These are phyloP conservation scores for Pulveroboletus sp. DNA, from an alignment of 768 basidiomycete genomes.

Conservation along the genomic window DNA sequence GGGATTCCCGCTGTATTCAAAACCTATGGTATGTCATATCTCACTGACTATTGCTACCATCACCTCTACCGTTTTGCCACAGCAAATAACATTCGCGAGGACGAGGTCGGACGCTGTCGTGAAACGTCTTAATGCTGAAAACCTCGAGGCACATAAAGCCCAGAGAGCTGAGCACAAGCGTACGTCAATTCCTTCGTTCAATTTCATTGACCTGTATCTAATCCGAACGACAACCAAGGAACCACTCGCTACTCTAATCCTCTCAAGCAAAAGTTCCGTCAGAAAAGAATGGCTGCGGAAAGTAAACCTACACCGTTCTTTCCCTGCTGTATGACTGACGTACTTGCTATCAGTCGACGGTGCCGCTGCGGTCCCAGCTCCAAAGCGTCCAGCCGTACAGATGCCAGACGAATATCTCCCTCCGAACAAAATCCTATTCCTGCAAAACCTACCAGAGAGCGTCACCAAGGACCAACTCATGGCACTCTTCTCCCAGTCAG, in stretches of 20 bases:
- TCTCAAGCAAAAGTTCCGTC: constrained; percentile 77
- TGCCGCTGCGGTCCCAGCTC: constrained; percentile 54
- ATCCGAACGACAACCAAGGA: constrained; percentile 41
- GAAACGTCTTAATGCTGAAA: constrained; percentile 60
- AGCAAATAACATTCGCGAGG: constrained; percentile 95
- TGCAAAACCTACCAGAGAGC: constrained; percentile 92
- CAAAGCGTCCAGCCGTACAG: constrained; percentile 82
- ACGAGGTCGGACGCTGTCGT: constrained; percentile 90
- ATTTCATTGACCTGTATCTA: not conserved
- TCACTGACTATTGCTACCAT: not conserved
- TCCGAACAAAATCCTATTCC: constrained; percentile 97
- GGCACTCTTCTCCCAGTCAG: constrained; percentile 86
- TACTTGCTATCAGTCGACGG: constrained; percentile 56
- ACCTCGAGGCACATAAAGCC: constrained; percentile 73
- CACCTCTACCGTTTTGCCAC: constrained; percentile 4
- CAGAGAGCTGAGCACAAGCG: constrained; percentile 80
- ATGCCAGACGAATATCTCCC: constrained; percentile 99
- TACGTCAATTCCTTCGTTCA: constrained; percentile 34
- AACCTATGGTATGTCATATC: constrained; percentile 75
- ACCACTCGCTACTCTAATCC: constrained; percentile 85
- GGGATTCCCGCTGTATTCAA: constrained; percentile 92
- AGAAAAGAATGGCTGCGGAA: constrained; percentile 78
- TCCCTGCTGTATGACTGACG: not conserved
- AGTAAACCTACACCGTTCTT: constrained; percentile 39
- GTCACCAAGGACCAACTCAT: constrained; percentile 92